These are phyloP conservation scores for Boechera stricta DNA, from an alignment of 345 rosid species.

Conservation along the genomic window DNA sequence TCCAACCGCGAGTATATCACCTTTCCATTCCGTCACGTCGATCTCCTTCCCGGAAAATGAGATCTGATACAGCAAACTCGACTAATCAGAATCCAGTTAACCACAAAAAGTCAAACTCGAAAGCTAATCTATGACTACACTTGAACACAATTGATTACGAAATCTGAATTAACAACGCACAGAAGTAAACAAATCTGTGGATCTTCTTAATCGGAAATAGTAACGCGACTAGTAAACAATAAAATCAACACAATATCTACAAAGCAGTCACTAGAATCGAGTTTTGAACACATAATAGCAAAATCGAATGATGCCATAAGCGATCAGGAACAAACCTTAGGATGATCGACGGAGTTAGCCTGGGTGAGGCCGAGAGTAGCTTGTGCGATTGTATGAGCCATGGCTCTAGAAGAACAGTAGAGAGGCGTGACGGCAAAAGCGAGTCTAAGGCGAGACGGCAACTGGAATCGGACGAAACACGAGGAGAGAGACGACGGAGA, in stretches of 20 bases:
- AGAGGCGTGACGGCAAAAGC: slow-evolving; percentile 48
- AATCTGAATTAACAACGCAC: not conserved
- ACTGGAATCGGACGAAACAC: slow-evolving; percentile 15
- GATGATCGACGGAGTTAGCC: slow-evolving; percentile 56
- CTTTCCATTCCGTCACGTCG: slow-evolving; percentile 85
- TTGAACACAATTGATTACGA: not conserved
- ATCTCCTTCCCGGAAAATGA: slow-evolving; percentile 77
- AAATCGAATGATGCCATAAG: not conserved
- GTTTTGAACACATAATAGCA: not conserved
- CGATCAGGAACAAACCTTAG: slow-evolving; percentile 56
- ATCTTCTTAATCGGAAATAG: slow-evolving; percentile 1
- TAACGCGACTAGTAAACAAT: slow-evolving; percentile 5
- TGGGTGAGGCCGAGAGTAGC: slow-evolving; percentile 85
- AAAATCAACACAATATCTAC: not conserved
- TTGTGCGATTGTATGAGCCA: slow-evolving; percentile 63
- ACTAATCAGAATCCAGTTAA: slow-evolving; percentile 4
- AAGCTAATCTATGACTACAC: not conserved
- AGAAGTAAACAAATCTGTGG: not conserved
- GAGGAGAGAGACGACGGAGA: slow-evolving; percentile 38
- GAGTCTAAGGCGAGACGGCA: slow-evolving; percentile 41
- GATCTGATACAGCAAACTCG: slow-evolving; percentile 49
- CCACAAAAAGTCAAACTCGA: not conserved
- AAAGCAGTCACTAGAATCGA: slow-evolving; percentile 29
- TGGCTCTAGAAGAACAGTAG: slow-evolving; percentile 45
- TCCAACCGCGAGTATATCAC: slow-evolving; percentile 91